These are phyloP conservation scores for Boletellus sp. DNA, from an alignment of 768 basidiomycete species.

Conservation along the genomic window DNA sequence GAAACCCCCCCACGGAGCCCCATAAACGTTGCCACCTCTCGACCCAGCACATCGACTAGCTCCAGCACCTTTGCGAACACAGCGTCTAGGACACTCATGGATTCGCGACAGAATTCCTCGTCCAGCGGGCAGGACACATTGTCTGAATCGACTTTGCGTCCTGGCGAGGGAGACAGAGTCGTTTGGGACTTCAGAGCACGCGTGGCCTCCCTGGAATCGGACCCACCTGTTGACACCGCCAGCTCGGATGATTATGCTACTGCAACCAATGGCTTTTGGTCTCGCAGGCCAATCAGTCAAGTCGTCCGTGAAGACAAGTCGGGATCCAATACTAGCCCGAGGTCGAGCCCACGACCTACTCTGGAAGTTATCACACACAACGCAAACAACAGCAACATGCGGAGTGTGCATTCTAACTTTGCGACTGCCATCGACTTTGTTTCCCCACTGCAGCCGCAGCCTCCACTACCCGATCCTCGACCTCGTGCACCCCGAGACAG, in stretches of 20 bases:
- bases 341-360: constrained; percentile 24
- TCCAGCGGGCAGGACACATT: constrained; percentile 31
- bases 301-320: constrained; percentile 20
- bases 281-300: constrained; percentile 31
- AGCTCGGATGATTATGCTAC: constrained; percentile 29
- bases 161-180: constrained; percentile 30
- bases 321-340: constrained; percentile 13
- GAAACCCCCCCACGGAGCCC: constrained; percentile 66
- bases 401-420: constrained; percentile 16
- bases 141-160: constrained; percentile 32
- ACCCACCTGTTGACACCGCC: constrained; percentile 17
- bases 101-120: constrained; percentile 24
- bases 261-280: constrained; percentile 29
- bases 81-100: constrained; percentile 27
- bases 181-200: constrained; percentile 28
- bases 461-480: constrained; percentile 15
- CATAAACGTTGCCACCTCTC: constrained; percentile 48
- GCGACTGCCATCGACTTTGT: constrained; percentile 15
- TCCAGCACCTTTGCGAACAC: constrained; percentile 23
- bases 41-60: constrained; percentile 35
- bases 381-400: constrained; percentile 13
- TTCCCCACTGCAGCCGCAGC: constrained; percentile 11
- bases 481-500: constrained; percentile 29
- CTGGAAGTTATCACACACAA: constrained; percentile 30
- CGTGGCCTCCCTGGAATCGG: constrained; percentile 15